Base-by-base conservation (phyloP, 768 basidiomycete species). In the Serendipita sp. region DNA sequence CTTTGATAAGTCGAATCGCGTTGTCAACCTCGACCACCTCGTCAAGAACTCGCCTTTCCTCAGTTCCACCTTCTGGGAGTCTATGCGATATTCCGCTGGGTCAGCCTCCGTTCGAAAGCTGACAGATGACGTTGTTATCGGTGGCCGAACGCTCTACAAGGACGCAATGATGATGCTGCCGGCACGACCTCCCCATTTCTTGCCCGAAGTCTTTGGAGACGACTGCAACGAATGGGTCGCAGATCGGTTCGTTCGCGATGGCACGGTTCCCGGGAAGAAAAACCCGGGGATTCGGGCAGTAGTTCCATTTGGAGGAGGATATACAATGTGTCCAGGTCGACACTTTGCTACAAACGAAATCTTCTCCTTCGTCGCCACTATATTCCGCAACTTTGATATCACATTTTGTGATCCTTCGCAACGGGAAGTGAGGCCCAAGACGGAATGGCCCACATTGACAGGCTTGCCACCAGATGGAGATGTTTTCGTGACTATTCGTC, bases 91-190 rank as follows among this genome's bases (percentile, higher is more conserved):
- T 2, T 16, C 56, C 1, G 24, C 56, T 2, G 56, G 56, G 38
- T n/a, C 18, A 16, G 34, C 35, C 18, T 60, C 56, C 10, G 56
- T 60, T 35, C 56, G 56, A n/a, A 24, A 60, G 35, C 24, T 60
- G 5, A n/a, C 16, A 24, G 56, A 60, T 11, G 34, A 24, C 7
- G 35, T 38, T 28, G 8, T 37, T 10, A 60, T 60, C 34, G 56
- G 56, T 60, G 56, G 56, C 32, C 28, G 28, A 60, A 60, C 35
- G 56, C 56, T 60, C 56, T 60, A 60, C 35, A 37, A 30, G 35
- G 56, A 35, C 35, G 11, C 28, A n/a, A 60, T 60, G 56, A 35
- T 60, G 24, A 60, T 60, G 56, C 24, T 60, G 0, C 56, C 56
- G 8, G 7, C 56, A 8, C 56, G 56, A 16, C 24, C 56, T 11